Base-by-base conservation (phyloP, 768 basidiomycete species). In the Lactarius vividus region DNA sequence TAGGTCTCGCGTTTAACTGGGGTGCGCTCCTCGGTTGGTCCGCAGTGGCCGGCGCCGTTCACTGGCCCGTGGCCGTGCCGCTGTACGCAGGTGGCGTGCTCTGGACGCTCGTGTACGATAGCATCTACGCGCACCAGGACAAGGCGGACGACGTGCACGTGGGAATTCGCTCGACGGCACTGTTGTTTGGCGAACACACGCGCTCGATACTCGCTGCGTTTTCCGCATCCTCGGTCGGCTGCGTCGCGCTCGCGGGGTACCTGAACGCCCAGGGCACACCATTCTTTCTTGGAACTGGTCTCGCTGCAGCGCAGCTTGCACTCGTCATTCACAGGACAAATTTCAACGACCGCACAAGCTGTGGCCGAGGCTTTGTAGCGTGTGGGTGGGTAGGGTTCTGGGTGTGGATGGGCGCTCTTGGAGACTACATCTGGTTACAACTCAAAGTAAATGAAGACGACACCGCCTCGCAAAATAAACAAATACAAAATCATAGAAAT, bases 111-210 rank as follows among this genome's bases (percentile, higher is more conserved):
- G 92, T 97, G 1, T 99, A 98, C 74, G 97, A 99, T 72, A 96
- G 89, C 57, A 94, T 98, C 70, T 98, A 98, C 72, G 97, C 97
- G 3, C 97, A 99, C 75, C 96, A 98, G 91, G 97, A 99, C 78
- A 99, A 98, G 79, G 73, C 68, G 18, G 97, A 99, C 79, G 97
- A 99, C 73, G 80, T 92, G 58, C 79, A 83, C 52, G 92, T 85
- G 28, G 94, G 92, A 40, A 96, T 99, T 74, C 92, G 88, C 65
- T 97, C 95, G 15, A 99, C 95, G 2, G 97, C 97, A 2, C 82
- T 98, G 53, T 84, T 98, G 49, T 98, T 98, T 73, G 92, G 89
- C 31, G 79, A 84, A 39, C 80, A 83, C 29, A 89, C 95, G 1
- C 85, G 89, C 5, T 83, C 88, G 1, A 86, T 97, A 70, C 84